A percentile compares a stretch with the other conserved stretches of the same genome.
phyloP scores from a whole-genome alignment of 768 basidiomycete genomes.

The Lactarius evosmus region DNA sequence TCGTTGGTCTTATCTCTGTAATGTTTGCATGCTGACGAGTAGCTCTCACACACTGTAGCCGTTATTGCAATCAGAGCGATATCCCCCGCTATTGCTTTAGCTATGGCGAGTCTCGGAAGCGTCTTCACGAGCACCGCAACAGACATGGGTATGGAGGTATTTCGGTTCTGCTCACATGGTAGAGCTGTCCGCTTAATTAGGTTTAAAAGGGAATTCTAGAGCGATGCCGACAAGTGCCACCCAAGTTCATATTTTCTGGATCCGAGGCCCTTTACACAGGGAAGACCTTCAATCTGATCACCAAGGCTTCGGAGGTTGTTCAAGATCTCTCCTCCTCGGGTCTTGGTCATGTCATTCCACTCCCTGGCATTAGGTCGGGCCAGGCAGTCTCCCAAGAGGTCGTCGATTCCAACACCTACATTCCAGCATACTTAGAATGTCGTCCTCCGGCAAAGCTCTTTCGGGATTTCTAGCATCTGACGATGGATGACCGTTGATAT shows the following conservation, averaged over 20 bases:
- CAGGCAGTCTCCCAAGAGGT: conserved; percentile 32
- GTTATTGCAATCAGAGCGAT: too few relatives aligned
- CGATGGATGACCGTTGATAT: too few relatives aligned
- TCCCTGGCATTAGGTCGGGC: conserved; percentile 57
- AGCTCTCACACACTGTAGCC: too few relatives aligned
- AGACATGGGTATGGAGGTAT: conserved; percentile 65
- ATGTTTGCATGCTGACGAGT: too few relatives aligned
- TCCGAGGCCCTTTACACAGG: too few relatives aligned
- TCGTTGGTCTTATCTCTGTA: too few relatives aligned
- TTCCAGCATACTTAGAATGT: background rate
- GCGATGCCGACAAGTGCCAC: conserved; percentile 65
- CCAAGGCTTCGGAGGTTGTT: too few relatives aligned
- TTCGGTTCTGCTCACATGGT: background rate
- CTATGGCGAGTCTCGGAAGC: conserved; percentile 61
- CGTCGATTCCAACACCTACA: conserved; percentile 27
- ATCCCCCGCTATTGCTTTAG: too few relatives aligned
- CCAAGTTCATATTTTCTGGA: conserved; percentile 66
- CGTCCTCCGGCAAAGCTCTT: too few relatives aligned
- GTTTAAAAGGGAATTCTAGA: conserved; percentile 48
- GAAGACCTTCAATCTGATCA: too few relatives aligned
- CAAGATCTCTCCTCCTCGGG: too few relatives aligned
- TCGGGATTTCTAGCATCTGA: too few relatives aligned
- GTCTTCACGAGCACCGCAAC: conserved; percentile 69
- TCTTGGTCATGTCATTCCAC: conserved; percentile 51
- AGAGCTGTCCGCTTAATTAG: background rate